Evolutionary conservation across 257 asterid species (phyloP), one percentile per base, ranked within the genome.

Genomic region (Solanum ahanhuiri): DNA sequence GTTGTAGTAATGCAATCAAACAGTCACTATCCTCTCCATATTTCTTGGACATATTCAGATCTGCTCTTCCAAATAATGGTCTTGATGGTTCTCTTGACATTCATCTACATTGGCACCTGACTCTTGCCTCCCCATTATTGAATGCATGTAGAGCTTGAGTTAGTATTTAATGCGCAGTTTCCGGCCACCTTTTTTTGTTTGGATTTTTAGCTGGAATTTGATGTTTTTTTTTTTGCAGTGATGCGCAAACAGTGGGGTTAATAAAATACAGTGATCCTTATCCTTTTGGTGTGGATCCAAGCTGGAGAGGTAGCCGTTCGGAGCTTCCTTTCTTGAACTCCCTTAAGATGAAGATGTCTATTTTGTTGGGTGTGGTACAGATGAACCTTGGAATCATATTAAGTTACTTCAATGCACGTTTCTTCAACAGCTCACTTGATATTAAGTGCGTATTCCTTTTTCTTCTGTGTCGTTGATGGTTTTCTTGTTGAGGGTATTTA

Each of bases 271-370:
- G 89, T 82, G 98, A 92, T 86, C 87, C 98, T 48, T 96, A 95
- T 92, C 99, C 99, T 69, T 96, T 96, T 90, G 99, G 99, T 51
- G 99, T 95, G 67, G 99, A 96, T 91, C 99, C 99, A 84, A 91
- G 97, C 89, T 96, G 99, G 99, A 93, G 98, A 63, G 99, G 99
- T 71, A 94, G 98, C 89, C 98, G 98, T 85, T 88, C 98, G 70
- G 99, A 96, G 94, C 92, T 96, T 85, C 98, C 99, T 87, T 96
- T 96, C 92, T 91, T 95, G 91, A 96, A 96, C 90, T 96, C 99
- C 82, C 93, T 96, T 54, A 96, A 96, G 93, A 95, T 96, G 99
- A 96, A 96, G 91, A 90, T 96, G 94, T 96, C 99, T 7, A 94
- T 96, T 86, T 90, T 96, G 94, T 89, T 96, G 83, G 99, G 99